Percentiles rank a stretch among this genome's conserved stretches.
Evolutionary conservation across 495 filamentous ascomycete species (phyloP).

Genomic region (Lepidopterella palustris): DNA sequence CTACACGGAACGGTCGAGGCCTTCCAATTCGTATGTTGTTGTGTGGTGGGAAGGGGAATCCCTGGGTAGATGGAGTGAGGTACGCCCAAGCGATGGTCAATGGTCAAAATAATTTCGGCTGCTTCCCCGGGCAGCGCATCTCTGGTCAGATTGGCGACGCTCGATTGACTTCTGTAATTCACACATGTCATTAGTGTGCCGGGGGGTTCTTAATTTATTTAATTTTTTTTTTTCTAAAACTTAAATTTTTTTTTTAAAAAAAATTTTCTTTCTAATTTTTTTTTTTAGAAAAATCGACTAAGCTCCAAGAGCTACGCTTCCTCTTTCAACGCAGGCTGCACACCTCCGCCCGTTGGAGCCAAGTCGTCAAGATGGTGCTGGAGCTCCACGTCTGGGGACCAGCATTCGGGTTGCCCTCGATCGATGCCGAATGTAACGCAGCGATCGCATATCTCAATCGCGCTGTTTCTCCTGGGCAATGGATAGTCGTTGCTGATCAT

Average conservation of each 20-base stretch:
- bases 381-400: conserved; percentile 91
- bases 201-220: too few relatives aligned
- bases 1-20: too few relatives aligned
- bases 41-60: not conserved
- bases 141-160: too few relatives aligned
- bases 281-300: too few relatives aligned
- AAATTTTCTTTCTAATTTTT: too few relatives aligned
- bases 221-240: too few relatives aligned
- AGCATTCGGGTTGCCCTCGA: conserved; percentile 77
- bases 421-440: conserved; percentile 78
- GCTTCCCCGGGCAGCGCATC: too few relatives aligned
- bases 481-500: conserved; percentile 70
- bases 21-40: not conserved
- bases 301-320: not conserved
- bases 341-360: not conserved
- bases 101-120: too few relatives aligned
- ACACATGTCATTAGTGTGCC: too few relatives aligned
- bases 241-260: too few relatives aligned
- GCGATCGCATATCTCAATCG: conserved; percentile 57
- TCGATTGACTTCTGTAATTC: too few relatives aligned
- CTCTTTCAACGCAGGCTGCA: not conserved
- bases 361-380: conserved; percentile 47
- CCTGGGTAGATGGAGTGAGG: not conserved
- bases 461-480: conserved; percentile 50
- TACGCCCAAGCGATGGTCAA: too few relatives aligned